phyloP scores from a whole-genome alignment of 805 yeast genomes.

The Candida alai region DNA sequence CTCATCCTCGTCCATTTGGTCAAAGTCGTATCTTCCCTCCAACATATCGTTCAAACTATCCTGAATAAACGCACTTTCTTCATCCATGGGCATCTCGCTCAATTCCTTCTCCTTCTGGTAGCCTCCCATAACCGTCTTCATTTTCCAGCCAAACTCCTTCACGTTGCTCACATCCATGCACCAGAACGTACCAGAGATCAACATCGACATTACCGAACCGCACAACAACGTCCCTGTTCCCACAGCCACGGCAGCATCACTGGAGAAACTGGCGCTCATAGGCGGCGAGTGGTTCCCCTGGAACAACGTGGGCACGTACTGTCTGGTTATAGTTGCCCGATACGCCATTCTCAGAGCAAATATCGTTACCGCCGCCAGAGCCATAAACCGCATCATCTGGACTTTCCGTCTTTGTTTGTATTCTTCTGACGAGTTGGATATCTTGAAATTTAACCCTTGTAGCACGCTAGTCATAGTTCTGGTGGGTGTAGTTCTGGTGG shows the following conservation, averaged over 20 bases:
- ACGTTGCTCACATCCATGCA: conserved; percentile 64
- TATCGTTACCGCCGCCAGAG: conserved; percentile 69
- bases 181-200: conserved; percentile 76
- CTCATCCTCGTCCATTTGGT: conserved; percentile 10
- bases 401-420: conserved; percentile 60
- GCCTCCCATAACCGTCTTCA: conserved; percentile 68
- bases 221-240: conserved; percentile 77
- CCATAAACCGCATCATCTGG: conserved; percentile 70
- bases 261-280: conserved; percentile 63
- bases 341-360: conserved; percentile 71
- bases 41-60: conserved; percentile 49
- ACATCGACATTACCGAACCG: conserved; percentile 66
- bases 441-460: conserved; percentile 19
- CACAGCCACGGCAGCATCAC: conserved; percentile 84
- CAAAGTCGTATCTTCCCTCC: conserved; percentile 40
- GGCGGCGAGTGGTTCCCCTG: conserved; percentile 88
- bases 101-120: conserved; percentile 50
- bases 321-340: conserved; percentile 67
- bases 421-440: conserved; percentile 38
- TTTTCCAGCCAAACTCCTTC: conserved; percentile 66
- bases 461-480: conserved; percentile 5
- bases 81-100: conserved; percentile 44
- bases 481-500: not conserved
- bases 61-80: conserved; percentile 55
- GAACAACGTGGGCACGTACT: conserved; percentile 71